phyloP scores from a whole-genome alignment of 495 filamentous ascomycete genomes.

The Cercophora scortea region DNA sequence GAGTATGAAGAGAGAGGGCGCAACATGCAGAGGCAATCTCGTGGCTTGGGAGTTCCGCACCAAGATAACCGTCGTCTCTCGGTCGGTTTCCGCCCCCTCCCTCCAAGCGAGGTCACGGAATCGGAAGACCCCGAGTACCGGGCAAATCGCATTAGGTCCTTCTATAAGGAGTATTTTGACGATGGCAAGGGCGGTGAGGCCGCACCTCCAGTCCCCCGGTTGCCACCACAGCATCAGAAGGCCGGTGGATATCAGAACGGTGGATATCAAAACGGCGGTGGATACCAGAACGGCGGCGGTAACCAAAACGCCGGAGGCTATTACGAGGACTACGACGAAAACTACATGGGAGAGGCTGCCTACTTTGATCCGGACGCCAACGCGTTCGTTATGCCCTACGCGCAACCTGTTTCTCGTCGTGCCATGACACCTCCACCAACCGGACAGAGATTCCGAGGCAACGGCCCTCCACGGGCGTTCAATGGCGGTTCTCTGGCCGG shows the following conservation, averaged over 20 bases:
- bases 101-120: conserved; percentile 58
- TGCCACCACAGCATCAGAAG: conserved; percentile 16
- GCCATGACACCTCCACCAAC: conserved; percentile 96
- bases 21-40: conserved; percentile 27
- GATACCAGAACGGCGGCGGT: conserved; percentile 3
- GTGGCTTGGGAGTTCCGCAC: conserved; percentile 44
- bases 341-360: conserved; percentile 52
- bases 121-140: conserved; percentile 89
- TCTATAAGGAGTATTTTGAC: conserved; percentile 99
- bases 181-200: conserved; percentile 56
- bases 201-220: conserved; percentile 29
- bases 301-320: conserved; percentile 23
- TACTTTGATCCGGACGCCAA: conserved; percentile 71
- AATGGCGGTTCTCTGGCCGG: conserved; percentile 30
- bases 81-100: conserved; percentile 86
- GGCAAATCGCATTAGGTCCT: conserved; percentile 93
- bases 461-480: conserved; percentile 22
- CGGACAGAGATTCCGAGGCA: conserved; percentile 57
- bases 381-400: conserved; percentile 68
- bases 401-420: conserved; percentile 74
- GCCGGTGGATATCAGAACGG: not conserved
- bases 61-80: conserved; percentile 69
- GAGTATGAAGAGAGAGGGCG: conserved; percentile 21
- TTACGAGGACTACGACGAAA: conserved; percentile 9
- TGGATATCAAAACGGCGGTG: not conserved